Base-by-base conservation (phyloP, 2,329 filamentous ascomycete genomes). In the Beauveria scarabaeidicola region DNA sequence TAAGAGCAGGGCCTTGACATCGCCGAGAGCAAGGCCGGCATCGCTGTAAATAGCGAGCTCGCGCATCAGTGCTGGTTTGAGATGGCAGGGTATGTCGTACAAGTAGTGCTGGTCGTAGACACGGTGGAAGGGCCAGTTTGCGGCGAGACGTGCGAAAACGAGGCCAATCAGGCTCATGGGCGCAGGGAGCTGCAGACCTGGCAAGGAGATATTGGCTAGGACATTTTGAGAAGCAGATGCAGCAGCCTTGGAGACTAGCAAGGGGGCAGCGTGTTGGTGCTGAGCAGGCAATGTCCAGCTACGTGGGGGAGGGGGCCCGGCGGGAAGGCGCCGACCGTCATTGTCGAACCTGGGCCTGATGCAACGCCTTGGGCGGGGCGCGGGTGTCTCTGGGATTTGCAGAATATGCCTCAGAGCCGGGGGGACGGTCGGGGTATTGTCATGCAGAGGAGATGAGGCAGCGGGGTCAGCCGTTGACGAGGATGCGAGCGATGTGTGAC, bases 351-450 rank as follows among this genome's bases (percentile, higher is more conserved):
- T 69, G 53, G 67, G 66, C 57, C 77, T 74, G 61, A 68, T 68
- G 25, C 72, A 73, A 47, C 77, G 74, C 59, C 81, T 75, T 27
- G 81, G 80, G 27, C 70, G 69, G 29, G 80, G 82, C 10, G 75
- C 69, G 25, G 81, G 81, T 29, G 79, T 79, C 66, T 84, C 82
- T 61, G 82, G 82, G 59, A 85, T 77, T 65, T 82, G 78, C 55
- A 87, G 78, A 61, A 86, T 79, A 61, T 80, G 76, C 61, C 82
- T 79, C 65, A 87, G 78, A 57, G 77, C 73, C 5, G 84, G 83
- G 57, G 83, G 84, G 2, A 87, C 76, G 61, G 80, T 84, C n/a
- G 81, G 82, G 36, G 70, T 66, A 59, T 69, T 69, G 52, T 69
- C 65, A 61, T 70, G 66, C 63, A 67, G 64, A 61, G 66, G 44